Percentiles rank a stretch among this genome's conserved stretches.
Conservation (phyloP, 306 rosid species). For the Echinosophora koreensis region DNA sequence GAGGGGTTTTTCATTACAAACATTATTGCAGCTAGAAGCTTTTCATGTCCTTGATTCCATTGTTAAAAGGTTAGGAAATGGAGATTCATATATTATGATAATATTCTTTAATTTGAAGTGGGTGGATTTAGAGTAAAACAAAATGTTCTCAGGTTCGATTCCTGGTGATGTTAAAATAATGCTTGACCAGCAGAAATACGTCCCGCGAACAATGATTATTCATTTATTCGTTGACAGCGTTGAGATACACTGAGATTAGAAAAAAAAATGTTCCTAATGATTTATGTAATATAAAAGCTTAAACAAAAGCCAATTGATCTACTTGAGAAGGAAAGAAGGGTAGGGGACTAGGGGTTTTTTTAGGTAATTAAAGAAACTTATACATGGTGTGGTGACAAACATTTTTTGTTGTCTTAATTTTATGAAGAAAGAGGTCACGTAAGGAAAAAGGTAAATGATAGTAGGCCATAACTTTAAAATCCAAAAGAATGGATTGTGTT, state of each 20-base stretch:
- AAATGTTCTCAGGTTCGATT: too few species aligned
- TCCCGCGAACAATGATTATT: too few species aligned
- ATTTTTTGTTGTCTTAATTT: conserved; percentile 35
- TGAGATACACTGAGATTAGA: too few species aligned
- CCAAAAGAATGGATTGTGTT: conserved; percentile 41
- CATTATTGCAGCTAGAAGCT: conserved; percentile 47
- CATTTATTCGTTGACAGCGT: too few species aligned
- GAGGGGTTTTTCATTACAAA: conserved; percentile 49
- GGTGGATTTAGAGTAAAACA: conserved; percentile 36
- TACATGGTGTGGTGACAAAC: neutral
- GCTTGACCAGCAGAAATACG: too few species aligned
- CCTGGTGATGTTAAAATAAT: too few species aligned
- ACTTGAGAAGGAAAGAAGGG: neutral
- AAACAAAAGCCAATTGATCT: conserved; percentile 10
- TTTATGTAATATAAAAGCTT: conserved; percentile 20
- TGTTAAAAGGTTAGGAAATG: conserved; percentile 40
- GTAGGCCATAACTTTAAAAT: conserved; percentile 49
- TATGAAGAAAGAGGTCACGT: conserved; percentile 41
- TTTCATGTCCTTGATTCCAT: conserved; percentile 48
- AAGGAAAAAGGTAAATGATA: conserved; percentile 53
- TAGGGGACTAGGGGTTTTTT: neutral
- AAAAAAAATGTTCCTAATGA: neutral
- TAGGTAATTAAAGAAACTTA: conserved; percentile 12
- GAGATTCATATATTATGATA: conserved; percentile 31
- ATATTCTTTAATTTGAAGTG: conserved; percentile 44